phyloP scores from a whole-genome alignment of 1,284 basidiomycete genomes.

The Austroboletus olivaceoglutinosus region DNA sequence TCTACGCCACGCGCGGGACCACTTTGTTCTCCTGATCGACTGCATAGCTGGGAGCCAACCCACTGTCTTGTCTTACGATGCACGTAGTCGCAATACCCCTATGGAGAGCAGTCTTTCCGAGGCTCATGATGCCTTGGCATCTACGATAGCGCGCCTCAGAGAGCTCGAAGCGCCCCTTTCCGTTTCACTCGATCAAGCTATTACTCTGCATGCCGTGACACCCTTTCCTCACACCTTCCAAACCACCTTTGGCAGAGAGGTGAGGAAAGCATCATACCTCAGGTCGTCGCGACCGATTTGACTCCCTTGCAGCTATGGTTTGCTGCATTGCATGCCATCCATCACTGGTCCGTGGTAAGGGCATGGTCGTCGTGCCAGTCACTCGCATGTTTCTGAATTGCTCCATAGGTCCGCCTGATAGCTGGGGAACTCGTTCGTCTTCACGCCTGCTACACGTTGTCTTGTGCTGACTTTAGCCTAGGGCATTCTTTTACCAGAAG shows the following conservation, averaged over 20 bases:
- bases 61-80: constrained; percentile 68
- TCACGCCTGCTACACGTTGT: constrained; percentile 1
- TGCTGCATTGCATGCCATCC: constrained; percentile 76
- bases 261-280: constrained; percentile 31
- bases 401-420: constrained; percentile 66
- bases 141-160: constrained; percentile 57
- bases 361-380: background rate
- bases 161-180: constrained; percentile 43
- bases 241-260: constrained; percentile 81
- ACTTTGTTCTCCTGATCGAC: constrained; percentile 66
- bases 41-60: constrained; percentile 51
- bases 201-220: constrained; percentile 75
- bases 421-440: constrained; percentile 69
- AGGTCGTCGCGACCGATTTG: constrained; percentile 7
- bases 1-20: constrained; percentile 77
- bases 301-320: constrained; percentile 70
- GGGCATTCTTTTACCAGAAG: constrained; percentile 63
- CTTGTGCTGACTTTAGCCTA: constrained; percentile 30
- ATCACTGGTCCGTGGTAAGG: constrained; percentile 82
- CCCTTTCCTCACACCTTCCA: constrained; percentile 70
- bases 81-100: constrained; percentile 69
- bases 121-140: constrained; percentile 55
- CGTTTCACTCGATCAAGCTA: constrained; percentile 48
- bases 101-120: constrained; percentile 70
- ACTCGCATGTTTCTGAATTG: constrained; percentile 12